Evolutionary conservation across 331 rosid species (phyloP).

Genomic region (Acacia pycnantha): DNA sequence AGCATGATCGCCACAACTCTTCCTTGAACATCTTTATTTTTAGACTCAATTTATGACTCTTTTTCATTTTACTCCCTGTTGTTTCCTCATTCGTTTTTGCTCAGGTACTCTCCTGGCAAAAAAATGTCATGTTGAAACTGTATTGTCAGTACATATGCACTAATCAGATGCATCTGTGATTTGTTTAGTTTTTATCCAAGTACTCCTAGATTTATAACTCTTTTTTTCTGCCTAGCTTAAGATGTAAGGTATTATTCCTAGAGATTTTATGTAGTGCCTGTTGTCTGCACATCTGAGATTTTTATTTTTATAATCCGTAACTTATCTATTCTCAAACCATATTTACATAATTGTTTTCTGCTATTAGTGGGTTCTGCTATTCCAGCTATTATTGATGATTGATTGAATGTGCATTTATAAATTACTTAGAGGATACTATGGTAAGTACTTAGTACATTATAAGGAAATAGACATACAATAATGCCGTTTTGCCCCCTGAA

Average conservation of each 20-base stretch:
- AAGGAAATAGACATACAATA: background rate
- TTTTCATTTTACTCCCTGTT: background rate
- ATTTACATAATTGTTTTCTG: background rate
- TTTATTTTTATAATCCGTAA: background rate
- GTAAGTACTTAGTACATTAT: conserved; percentile 13
- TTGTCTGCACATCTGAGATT: background rate
- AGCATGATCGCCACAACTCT: conserved; percentile 5
- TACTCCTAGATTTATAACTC: background rate
- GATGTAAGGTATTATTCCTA: background rate
- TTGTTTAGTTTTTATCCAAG: background rate
- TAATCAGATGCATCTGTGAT: conserved; percentile 5
- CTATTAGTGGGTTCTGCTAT: background rate
- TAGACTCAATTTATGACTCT: background rate
- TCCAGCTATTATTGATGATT: background rate
- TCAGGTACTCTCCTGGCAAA: background rate
- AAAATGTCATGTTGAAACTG: background rate
- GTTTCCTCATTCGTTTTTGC: background rate
- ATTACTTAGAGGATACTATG: conserved; percentile 21
- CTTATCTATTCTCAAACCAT: background rate
- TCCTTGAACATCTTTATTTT: background rate
- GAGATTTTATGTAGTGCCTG: background rate
- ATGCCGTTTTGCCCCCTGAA: background rate
- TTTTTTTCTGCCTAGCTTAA: background rate
- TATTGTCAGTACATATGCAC: background rate
- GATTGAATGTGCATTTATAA: conserved; percentile 19